phyloP scores from a whole-genome alignment of 164 flowering plant genomes.

The Aristolochia contorta region DNA sequence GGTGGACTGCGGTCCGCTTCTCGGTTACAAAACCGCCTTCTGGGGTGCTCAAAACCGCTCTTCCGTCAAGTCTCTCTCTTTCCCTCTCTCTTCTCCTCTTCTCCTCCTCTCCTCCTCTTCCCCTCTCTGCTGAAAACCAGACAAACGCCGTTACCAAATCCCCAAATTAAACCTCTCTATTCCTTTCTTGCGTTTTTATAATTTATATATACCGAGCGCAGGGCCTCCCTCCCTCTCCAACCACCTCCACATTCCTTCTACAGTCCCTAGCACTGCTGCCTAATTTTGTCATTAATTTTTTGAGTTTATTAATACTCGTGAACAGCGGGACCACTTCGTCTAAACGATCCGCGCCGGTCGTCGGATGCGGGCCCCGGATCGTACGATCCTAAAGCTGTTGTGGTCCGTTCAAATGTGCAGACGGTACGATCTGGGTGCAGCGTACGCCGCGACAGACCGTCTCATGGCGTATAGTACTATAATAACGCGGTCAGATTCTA shows the following conservation, averaged over 20 bases:
- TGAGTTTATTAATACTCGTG: too few species aligned
- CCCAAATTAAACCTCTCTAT: not conserved
- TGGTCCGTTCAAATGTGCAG: too few species aligned
- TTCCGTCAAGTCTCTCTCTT: not conserved
- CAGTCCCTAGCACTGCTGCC: not conserved
- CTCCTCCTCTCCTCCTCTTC: not conserved
- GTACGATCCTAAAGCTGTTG: too few species aligned
- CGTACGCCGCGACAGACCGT: too few species aligned
- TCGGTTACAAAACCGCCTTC: conserved; percentile 3
- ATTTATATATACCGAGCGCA: not conserved
- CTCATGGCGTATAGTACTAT: too few species aligned
- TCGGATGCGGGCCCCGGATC: too few species aligned
- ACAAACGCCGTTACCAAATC: conserved; percentile 6
- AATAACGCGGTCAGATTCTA: conserved; percentile 2
- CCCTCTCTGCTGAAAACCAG: conserved; percentile 1
- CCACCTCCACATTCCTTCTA: not conserved
- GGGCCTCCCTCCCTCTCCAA: not conserved
- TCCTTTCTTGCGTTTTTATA: conserved; percentile 2
- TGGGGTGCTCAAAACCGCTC: not conserved
- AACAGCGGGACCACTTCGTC: too few species aligned
- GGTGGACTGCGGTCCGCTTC: not conserved
- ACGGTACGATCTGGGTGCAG: too few species aligned
- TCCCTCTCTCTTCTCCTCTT: not conserved
- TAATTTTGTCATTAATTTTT: too few species aligned
- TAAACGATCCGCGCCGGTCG: too few species aligned